Evolutionary conservation across 306 rosid genomes (phyloP).

Genomic region (Rosa lucieae): DNA sequence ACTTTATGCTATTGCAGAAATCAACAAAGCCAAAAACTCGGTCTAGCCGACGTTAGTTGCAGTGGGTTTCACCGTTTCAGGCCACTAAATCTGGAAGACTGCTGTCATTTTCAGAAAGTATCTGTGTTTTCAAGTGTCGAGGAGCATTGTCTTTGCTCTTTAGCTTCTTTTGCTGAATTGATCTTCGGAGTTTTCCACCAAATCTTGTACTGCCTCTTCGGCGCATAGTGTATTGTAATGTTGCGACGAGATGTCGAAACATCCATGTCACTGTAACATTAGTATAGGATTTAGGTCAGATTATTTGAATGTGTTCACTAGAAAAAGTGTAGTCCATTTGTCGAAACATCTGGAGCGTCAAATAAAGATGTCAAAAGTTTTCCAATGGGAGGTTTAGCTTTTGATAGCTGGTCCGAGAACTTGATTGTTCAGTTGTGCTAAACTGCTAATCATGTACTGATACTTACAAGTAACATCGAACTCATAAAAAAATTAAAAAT

Average conservation of each 20-base stretch:
- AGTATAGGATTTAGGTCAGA: slow-evolving; percentile 25
- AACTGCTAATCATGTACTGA: not conserved
- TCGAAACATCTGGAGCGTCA: not conserved
- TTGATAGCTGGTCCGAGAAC: not conserved
- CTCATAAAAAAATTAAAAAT: not conserved
- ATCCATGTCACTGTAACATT: slow-evolving; percentile 37
- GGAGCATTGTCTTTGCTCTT: slow-evolving; percentile 25
- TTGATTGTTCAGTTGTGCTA: not conserved
- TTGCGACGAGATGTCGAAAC: slow-evolving; percentile 14
- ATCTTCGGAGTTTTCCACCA: slow-evolving; percentile 11
- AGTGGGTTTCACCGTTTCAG: slow-evolving; percentile 11
- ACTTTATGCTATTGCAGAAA: slow-evolving; percentile 54
- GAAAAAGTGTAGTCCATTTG: slow-evolving; percentile 19
- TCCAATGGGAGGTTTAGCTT: not conserved
- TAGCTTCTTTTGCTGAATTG: slow-evolving; percentile 20
- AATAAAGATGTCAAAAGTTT: slow-evolving; percentile 3
- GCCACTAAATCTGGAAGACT: slow-evolving; percentile 26
- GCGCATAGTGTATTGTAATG: not conserved
- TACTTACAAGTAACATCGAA: not conserved
- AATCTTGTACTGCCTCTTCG: slow-evolving; percentile 14
- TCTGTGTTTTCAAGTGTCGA: slow-evolving; percentile 15
- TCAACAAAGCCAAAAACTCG: slow-evolving; percentile 71
- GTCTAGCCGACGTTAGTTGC: slow-evolving; percentile 58
- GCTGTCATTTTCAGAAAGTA: slow-evolving; percentile 12
- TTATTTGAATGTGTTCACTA: not conserved